These are phyloP conservation scores for Juncus inflexus DNA, from an alignment of 176 grass and related monocot species.

Conservation along the genomic window DNA sequence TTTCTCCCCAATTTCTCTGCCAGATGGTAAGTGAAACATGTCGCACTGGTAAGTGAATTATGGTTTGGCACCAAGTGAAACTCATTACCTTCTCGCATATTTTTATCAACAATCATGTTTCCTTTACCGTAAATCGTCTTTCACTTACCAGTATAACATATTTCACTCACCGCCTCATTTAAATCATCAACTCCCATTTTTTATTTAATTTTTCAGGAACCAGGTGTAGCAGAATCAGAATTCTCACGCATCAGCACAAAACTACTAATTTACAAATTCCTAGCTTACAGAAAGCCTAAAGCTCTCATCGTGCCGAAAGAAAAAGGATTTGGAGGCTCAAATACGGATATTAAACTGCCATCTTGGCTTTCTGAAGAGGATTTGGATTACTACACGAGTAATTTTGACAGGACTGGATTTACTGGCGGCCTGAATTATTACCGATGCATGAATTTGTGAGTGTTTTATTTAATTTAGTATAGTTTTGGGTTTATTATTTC, in stretches of 20 bases:
- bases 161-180: no score
- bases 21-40: no score
- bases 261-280: constrained; percentile 43
- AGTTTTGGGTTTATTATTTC: no score
- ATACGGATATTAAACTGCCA: constrained; percentile 55
- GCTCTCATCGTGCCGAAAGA: constrained; percentile 56
- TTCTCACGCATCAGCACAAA: constrained; percentile 40
- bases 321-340: constrained; percentile 66
- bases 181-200: background rate
- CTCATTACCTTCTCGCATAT: no score
- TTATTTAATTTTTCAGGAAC: constrained; percentile 32
- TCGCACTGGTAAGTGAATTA: no score
- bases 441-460: constrained; percentile 81
- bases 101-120: no score
- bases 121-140: no score
- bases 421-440: constrained; percentile 87
- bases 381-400: constrained; percentile 57
- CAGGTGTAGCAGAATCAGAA: constrained; percentile 69
- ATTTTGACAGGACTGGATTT: constrained; percentile 80
- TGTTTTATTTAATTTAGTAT: background rate
- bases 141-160: no score
- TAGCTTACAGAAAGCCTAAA: constrained; percentile 56
- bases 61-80: no score
- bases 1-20: no score
- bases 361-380: constrained; percentile 82